Percentiles rank a stretch among this genome's conserved stretches.
Conservation (phyloP, 2,329 filamentous ascomycete genomes). For the Tolypocladium nubicola region DNA sequence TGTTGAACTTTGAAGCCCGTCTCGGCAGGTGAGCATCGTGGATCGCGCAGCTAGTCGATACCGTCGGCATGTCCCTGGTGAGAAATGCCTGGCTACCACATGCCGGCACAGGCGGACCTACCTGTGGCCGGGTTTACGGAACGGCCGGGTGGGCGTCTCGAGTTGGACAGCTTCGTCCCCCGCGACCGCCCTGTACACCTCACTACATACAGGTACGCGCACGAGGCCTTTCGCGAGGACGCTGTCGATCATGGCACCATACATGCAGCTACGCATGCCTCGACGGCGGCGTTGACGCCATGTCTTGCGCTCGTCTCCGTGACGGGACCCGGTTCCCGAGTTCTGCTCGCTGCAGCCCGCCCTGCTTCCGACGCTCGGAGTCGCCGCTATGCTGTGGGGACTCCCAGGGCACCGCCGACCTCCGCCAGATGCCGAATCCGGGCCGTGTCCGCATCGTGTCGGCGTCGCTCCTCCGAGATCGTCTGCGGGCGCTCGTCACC, state of each 20-base stretch:
- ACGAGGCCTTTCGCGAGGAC: too few species aligned
- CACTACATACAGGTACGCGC: neutral
- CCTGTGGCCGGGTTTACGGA: too few species aligned
- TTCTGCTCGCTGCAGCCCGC: too few species aligned
- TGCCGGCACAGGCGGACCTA: neutral
- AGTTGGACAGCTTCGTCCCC: neutral
- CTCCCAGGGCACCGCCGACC: neutral
- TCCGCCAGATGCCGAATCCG: neutral
- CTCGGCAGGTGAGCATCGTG: neutral
- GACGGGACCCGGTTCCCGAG: neutral
- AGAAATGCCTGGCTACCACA: neutral
- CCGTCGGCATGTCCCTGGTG: neutral
- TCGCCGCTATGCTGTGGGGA: neutral
- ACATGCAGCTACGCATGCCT: too few species aligned
- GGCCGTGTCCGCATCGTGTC: neutral
- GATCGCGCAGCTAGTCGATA: neutral
- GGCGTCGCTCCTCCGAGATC: neutral
- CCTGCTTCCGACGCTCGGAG: neutral
- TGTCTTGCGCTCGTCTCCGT: neutral
- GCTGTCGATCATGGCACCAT: neutral
- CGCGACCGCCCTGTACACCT: neutral
- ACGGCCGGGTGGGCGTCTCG: neutral
- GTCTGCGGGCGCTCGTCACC: neutral
- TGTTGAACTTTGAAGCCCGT: neutral
- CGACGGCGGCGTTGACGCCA: neutral